Conservation (phyloP, 2,329 filamentous ascomycete genomes). For the Dactylella cylindrospora region DNA sequence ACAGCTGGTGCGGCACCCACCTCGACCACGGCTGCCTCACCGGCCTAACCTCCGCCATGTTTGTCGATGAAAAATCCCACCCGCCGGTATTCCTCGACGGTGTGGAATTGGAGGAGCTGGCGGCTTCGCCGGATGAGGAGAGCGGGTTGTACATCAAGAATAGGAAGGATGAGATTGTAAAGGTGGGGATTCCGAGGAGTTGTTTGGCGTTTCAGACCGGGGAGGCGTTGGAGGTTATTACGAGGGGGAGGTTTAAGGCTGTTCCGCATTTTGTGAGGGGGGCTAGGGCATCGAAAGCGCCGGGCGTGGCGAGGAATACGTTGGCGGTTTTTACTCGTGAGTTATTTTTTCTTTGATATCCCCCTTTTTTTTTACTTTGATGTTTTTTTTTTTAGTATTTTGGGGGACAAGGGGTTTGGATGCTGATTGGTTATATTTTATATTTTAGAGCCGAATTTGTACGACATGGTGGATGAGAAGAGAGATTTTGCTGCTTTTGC, state of each 20-base stretch:
- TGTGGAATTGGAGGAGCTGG: slow-evolving; percentile 67
- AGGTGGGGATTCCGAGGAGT: slow-evolving; percentile 86
- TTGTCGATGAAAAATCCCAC: slow-evolving; percentile 71
- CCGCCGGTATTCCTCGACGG: slow-evolving; percentile 51
- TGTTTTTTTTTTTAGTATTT: not conserved
- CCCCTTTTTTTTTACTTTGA: not conserved
- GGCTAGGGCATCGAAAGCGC: slow-evolving; percentile 58
- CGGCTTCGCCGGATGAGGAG: slow-evolving; percentile 73
- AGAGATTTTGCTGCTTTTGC: slow-evolving; percentile 76
- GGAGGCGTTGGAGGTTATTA: slow-evolving; percentile 87
- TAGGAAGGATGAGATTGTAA: slow-evolving; percentile 76
- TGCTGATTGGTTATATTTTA: not conserved
- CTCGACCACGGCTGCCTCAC: slow-evolving; percentile 93
- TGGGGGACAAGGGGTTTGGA: not conserved
- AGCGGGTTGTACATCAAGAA: slow-evolving; percentile 94
- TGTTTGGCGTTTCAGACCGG: slow-evolving; percentile 96
- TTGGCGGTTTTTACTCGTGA: slow-evolving; percentile 84
- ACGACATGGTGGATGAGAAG: slow-evolving; percentile 71
- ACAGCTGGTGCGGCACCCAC: slow-evolving; percentile 83
- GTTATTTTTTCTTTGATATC: slow-evolving; percentile 14
- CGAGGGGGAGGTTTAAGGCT: slow-evolving; percentile 83
- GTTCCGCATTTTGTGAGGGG: slow-evolving; percentile 95
- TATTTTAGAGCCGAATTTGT: slow-evolving; percentile 75
- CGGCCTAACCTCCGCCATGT: slow-evolving; percentile 89
- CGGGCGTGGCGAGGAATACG: slow-evolving; percentile 74